Evolutionary conservation across 306 rosid genomes (phyloP), one percentile per base, ranked within the genome.

Genomic region (Mucuna pruriens): DNA sequence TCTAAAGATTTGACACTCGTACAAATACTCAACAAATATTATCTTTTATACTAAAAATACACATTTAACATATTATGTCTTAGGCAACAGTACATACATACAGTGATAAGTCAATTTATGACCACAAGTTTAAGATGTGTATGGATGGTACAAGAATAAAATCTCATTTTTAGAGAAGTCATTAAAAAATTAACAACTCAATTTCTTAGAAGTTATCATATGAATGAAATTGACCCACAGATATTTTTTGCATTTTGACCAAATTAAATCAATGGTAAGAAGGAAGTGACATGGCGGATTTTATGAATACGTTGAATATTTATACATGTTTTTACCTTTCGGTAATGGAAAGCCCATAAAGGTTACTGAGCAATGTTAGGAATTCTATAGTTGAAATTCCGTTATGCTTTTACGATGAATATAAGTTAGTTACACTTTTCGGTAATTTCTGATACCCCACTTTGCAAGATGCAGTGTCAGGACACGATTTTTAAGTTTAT

Each of bases 401-500:
- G 79, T 55, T 55, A 5, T 58, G 76, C 77, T 71, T 89, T 63
- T 19, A 16, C 68, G 65, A 72, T 66, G 74, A 80, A 74, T 75
- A 62, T 36, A 79, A 77, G 49, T 15, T 84, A 45, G 63, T 52
- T 84, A 54, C 81, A 77, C 86, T 73, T 66, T 85, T 78, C 26
- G 66, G 81, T 77, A 79, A 77, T 83, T 83, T 84, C 74, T 68
- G 78, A 86, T 85, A 76, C 82, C 78, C 84, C 83, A 82, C 90
- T 85, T 62, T 84, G 76, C 71, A 82, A 83, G 86, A 83, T 88
- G 92, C 88, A 88, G 75, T 76, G 69, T 71, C 55, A 72, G 20
- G 70, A 77, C 46, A 64, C 17, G 34, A 44, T 55, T 84, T 71
- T 29, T 17, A 65, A 36, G 46, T 66, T 69, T 48, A 19, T 26